phyloP scores from a whole-genome alignment of 805 yeast species.

The Myxozyma kluyveri region DNA sequence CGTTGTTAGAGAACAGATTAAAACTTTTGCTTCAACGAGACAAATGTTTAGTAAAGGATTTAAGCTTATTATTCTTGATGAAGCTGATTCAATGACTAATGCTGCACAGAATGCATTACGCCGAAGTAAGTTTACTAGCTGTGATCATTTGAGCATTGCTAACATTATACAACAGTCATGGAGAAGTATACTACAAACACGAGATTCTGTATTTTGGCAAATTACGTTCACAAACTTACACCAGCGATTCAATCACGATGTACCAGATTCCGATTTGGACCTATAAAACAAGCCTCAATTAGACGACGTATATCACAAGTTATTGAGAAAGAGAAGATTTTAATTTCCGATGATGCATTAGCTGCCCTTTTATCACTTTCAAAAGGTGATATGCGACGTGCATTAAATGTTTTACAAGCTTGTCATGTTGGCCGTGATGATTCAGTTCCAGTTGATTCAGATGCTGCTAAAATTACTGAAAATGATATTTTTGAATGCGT shows the following conservation, averaged over 20 bases:
- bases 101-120: constrained; percentile 95
- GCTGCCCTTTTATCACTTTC: constrained; percentile 65
- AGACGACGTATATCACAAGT: constrained; percentile 66
- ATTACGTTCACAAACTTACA: constrained; percentile 90
- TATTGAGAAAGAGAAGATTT: constrained; percentile 62
- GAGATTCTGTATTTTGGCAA: constrained; percentile 91
- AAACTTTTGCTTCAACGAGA: constrained; percentile 92
- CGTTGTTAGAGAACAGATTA: constrained; percentile 96
- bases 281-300: constrained; percentile 67
- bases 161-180: constrained; percentile 45
- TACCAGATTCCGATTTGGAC: constrained; percentile 90
- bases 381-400: constrained; percentile 96
- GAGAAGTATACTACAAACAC: constrained; percentile 87
- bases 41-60: constrained; percentile 95
- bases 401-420: constrained; percentile 89
- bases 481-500: constrained; percentile 88
- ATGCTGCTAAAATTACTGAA: constrained; percentile 56
- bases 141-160: constrained; percentile 61
- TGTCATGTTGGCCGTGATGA: constrained; percentile 66
- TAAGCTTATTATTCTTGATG: constrained; percentile 87
- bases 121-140: constrained; percentile 66
- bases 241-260: constrained; percentile 95
- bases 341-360: constrained; percentile 57
- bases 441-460: constrained; percentile 20
- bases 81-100: constrained; percentile 96